Percentiles rank a stretch among this genome's conserved stretches.
Evolutionary conservation across 306 rosid species (phyloP).

Genomic region (Astragalus glycyphyllos): DNA sequence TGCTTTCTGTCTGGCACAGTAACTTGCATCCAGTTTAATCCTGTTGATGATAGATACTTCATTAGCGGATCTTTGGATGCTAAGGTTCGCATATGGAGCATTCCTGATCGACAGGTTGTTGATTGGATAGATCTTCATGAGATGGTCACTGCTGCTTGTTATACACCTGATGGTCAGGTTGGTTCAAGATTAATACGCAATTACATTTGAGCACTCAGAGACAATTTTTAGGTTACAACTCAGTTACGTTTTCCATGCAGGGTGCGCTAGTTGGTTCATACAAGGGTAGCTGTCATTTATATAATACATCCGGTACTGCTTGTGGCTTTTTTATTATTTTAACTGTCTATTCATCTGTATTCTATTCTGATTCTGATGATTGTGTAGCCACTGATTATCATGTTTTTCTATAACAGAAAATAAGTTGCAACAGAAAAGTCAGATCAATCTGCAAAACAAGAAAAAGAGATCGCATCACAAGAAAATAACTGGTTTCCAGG

Average conservation of each 20-base stretch:
- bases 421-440: conserved; percentile 80
- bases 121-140: conserved; percentile 97
- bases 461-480: conserved; percentile 88
- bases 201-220: conserved; percentile 1
- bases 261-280: conserved; percentile 93
- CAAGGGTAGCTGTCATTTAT: conserved; percentile 96
- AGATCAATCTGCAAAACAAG: conserved; percentile 94
- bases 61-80: conserved; percentile 98
- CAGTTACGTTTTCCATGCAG: conserved; percentile 58
- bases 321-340: conserved; percentile 7
- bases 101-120: conserved; percentile 90
- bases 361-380: conserved; percentile 20
- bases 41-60: conserved; percentile 97
- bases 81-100: conserved; percentile 99
- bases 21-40: conserved; percentile 99
- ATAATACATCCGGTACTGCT: conserved; percentile 76
- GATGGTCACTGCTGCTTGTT: conserved; percentile 99
- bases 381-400: conserved; percentile 37
- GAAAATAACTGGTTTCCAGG: conserved; percentile 99
- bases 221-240: conserved; percentile 37
- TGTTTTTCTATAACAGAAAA: conserved; percentile 63
- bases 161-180: conserved; percentile 99
- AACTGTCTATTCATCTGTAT: neutral
- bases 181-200: conserved; percentile 45
- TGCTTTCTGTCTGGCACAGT: conserved; percentile 70